Base-by-base conservation (phyloP, 2,329 filamentous ascomycete species). In the Aspergillus flavus region DNA sequence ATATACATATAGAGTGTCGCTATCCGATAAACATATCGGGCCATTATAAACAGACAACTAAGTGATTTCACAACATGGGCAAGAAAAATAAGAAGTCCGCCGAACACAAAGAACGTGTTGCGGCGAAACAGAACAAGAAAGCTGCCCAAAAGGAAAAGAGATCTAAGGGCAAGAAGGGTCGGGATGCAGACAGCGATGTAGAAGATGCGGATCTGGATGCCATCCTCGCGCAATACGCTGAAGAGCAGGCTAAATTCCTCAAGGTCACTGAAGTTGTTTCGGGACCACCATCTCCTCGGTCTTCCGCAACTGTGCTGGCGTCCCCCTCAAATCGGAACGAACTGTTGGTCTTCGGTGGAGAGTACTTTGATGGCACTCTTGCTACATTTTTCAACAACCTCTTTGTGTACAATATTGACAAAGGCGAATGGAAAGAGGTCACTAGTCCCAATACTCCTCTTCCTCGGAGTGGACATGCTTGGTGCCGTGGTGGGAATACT, bases 161-260 rank as follows among this genome's bases (percentile, higher is more conserved):
- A 78, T 84, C 86, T 71, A 93, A 94, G 77, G 83, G 84, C 16
- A 87, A 91, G 52, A 55, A 55, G 69, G 89, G 76, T 46, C 70
- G 73, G 55, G 82, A 92, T 76, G 90, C 91, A 32, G 94, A 94
- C 76, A 94, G 92, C 74, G 94, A 97, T 76, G 92, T 86, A 55
- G 94, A 98, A 76, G 94, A 97, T 71, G 89, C 95, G 16, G 95
- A 98, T 78, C 86, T 99, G 43, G 95, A 99, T 75, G 89, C 90
- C 53, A 94, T 99, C 52, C 88, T 99, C 32, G 94, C 94, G 53
- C 92, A 96, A 77, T 98, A 96, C 79, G 91, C 91, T 69, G 92
- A 91, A 75, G 91, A 93, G 79, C 95, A 99, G 81, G 94, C 96
- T 73, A 91, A 92, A 73, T 97, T 96, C 75, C 87, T 95, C 72